Conservation (phyloP, 768 basidiomycete species). For the Suillus luteus region DNA sequence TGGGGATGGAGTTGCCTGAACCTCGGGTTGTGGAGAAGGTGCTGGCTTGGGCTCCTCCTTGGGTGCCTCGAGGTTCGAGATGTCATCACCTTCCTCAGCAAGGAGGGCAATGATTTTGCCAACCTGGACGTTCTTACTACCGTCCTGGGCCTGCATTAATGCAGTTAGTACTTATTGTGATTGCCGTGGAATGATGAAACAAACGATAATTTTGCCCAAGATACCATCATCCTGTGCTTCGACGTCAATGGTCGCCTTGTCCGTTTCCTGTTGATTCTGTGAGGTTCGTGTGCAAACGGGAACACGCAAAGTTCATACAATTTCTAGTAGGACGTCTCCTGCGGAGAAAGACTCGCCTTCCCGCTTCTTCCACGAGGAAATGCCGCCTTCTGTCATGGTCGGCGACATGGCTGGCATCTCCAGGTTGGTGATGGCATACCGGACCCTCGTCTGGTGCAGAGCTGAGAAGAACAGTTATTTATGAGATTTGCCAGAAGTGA, state of each 20-base stretch:
- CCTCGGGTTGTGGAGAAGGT: constrained; percentile 24
- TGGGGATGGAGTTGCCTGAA: constrained; percentile 22
- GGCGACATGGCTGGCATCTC: constrained; percentile 98
- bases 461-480: constrained; percentile 17
- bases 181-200: constrained; percentile 27
- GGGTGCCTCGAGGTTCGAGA: constrained; percentile 77
- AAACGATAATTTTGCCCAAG: constrained; percentile 88
- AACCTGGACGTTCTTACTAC: constrained; percentile 82
- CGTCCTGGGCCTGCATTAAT: constrained; percentile 60
- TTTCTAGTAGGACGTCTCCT: constrained; percentile 88
- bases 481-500: neutral
- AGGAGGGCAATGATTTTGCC: constrained; percentile 90
- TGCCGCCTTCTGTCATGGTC: constrained; percentile 94
- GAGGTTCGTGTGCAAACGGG: constrained; percentile 6
- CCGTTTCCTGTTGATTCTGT: constrained; percentile 67
- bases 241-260: constrained; percentile 97
- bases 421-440: constrained; percentile 70
- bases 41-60: constrained; percentile 36
- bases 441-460: constrained; percentile 52
- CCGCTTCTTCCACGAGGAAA: constrained; percentile 87
- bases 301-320: constrained; percentile 52
- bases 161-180: constrained; percentile 3
- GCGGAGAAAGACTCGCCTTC: constrained; percentile 78
- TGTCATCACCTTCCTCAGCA: constrained; percentile 95
- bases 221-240: constrained; percentile 98